Evolutionary conservation across 2,329 filamentous ascomycete species (phyloP).

Genomic region (Dothidotthia symphoricarpi): DNA sequence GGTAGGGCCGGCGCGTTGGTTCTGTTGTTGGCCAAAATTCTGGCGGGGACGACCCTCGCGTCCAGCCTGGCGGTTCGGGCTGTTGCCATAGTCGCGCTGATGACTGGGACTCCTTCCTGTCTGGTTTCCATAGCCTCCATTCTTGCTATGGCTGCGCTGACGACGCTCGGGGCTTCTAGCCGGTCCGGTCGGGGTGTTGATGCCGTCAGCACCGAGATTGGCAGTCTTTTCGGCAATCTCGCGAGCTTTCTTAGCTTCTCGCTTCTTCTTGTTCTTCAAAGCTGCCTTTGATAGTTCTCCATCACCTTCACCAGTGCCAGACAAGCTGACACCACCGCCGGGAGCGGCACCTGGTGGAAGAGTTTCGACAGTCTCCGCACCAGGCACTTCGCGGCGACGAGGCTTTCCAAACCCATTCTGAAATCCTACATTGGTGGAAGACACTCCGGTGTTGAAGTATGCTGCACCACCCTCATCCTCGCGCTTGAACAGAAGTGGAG

Average conservation of each 20-base stretch:
- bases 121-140: constrained; percentile 25
- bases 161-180: constrained; percentile 65
- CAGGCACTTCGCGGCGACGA: constrained; percentile 76
- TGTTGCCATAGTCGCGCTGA: constrained; percentile 34
- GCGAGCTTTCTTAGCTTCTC: constrained; percentile 86
- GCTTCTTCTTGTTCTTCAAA: constrained; percentile 98
- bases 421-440: constrained; percentile 54
- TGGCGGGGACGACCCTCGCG: constrained; percentile 29
- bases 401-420: constrained; percentile 78
- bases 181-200: constrained; percentile 26
- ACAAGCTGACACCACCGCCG: constrained; percentile 64
- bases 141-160: constrained; percentile 53
- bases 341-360: constrained; percentile 68
- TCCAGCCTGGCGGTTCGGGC: constrained; percentile 31
- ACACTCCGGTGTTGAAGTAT: constrained; percentile 75
- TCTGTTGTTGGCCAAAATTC: constrained; percentile 22
- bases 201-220: constrained; percentile 33
- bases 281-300: constrained; percentile 79
- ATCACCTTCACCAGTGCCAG: constrained; percentile 64
- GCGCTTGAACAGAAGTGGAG: constrained; percentile 92
- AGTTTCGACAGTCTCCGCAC: constrained; percentile 69
- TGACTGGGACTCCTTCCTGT: constrained; percentile 33
- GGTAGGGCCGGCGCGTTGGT: constrained; percentile 21
- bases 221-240: constrained; percentile 62
- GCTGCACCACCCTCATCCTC: constrained; percentile 95